A percentile compares a stretch with the other conserved stretches of the same genome.
phyloP scores from a whole-genome alignment of 1,139 yeast species.

The Saccharomyces hybrid region DNA sequence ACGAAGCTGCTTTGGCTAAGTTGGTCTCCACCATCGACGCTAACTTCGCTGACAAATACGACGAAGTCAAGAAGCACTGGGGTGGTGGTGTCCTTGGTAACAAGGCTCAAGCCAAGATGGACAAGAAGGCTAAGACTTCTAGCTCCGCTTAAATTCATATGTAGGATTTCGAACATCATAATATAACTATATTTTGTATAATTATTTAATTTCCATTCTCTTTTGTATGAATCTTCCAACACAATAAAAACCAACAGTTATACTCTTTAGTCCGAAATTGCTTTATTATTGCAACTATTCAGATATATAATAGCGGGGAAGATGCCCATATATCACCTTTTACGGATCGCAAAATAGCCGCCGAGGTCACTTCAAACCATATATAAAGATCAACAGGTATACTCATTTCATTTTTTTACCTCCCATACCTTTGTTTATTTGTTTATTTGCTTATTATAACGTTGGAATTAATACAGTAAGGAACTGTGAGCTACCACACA shows the following conservation, averaged over 20 bases:
- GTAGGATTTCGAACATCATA: not conserved
- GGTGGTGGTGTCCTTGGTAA: slow-evolving; percentile 99
- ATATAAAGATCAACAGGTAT: not conserved
- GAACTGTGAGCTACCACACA: not conserved
- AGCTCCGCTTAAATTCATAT: slow-evolving; percentile 26
- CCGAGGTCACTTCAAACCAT: not conserved
- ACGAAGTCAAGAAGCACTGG: slow-evolving; percentile 96
- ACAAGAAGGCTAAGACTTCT: slow-evolving; percentile 46
- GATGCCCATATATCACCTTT: not conserved
- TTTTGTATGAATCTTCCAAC: not conserved
- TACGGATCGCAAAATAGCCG: not conserved
- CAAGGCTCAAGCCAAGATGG: slow-evolving; percentile 75
- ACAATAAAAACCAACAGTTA: not conserved
- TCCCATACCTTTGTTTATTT: not conserved
- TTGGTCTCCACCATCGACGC: slow-evolving; percentile 87
- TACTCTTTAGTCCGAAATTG: not conserved
- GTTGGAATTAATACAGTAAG: not conserved
- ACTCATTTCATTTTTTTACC: not conserved
- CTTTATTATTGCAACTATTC: not conserved
- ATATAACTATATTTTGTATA: not conserved
- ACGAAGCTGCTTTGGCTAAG: slow-evolving; percentile 89
- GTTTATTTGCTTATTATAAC: not conserved
- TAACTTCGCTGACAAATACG: slow-evolving; percentile 88
- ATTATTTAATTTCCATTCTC: not conserved
- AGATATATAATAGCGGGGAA: not conserved